phyloP scores from a whole-genome alignment of 306 rosid species.

The Prunus davidiana region DNA sequence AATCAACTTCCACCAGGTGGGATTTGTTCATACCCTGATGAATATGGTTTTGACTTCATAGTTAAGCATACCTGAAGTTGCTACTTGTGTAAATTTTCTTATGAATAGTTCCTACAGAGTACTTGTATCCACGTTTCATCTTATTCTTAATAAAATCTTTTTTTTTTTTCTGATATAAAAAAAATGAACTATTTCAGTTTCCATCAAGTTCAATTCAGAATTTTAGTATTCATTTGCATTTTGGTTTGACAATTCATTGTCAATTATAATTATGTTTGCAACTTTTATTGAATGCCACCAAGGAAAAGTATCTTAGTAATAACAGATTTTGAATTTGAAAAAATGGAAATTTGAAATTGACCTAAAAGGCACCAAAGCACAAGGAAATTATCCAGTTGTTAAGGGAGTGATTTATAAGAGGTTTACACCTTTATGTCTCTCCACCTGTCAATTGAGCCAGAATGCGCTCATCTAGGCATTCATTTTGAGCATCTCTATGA shows the following conservation, averaged over 20 bases:
- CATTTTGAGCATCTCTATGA: neutral
- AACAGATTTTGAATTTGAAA: neutral
- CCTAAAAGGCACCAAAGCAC: neutral
- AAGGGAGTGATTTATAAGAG: neutral
- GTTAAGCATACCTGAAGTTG: neutral
- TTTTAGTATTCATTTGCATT: neutral
- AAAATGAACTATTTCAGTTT: neutral
- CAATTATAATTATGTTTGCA: no score
- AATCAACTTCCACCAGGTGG: conserved; percentile 80
- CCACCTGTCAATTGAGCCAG: neutral
- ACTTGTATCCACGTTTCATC: neutral
- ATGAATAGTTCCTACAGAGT: neutral
- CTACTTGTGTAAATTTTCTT: neutral
- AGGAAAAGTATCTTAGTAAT: no score
- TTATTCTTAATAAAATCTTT: no score
- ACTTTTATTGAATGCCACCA: no score
- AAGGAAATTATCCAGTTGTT: neutral
- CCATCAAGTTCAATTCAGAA: neutral
- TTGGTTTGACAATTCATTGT: neutral
- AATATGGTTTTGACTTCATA: conserved; percentile 13
- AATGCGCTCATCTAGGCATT: neutral
- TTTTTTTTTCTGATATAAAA: no score
- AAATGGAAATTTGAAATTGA: neutral
- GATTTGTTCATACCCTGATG: conserved; percentile 19
- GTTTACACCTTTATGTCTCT: neutral